A percentile compares a stretch with the other conserved stretches of the same genome.
Evolutionary conservation across 805 yeast genomes (phyloP).

Genomic region (Lipomyces yamanashiensis): DNA sequence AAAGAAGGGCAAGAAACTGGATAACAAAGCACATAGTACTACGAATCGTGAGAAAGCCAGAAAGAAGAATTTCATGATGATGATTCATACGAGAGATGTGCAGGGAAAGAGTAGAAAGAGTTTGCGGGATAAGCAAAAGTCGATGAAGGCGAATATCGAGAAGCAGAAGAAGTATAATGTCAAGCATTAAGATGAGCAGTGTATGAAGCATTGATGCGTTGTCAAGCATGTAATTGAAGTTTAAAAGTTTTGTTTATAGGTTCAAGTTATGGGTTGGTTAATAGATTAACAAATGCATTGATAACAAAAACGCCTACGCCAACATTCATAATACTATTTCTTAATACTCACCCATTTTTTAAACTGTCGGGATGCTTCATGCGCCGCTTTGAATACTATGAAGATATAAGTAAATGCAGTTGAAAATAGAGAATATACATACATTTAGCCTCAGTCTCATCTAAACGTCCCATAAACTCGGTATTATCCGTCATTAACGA

Average conservation of each 20-base stretch:
- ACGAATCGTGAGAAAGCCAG: conserved; percentile 96
- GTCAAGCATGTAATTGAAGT: too few relatives aligned
- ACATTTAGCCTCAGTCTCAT: conserved; percentile 69
- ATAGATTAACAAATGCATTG: background rate
- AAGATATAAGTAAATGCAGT: background rate
- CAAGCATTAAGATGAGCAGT: conserved; percentile 8
- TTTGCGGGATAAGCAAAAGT: conserved; percentile 86
- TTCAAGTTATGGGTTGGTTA: too few relatives aligned
- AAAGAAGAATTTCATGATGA: conserved; percentile 98
- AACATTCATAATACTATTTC: conserved; percentile 8
- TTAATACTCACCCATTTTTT: conserved; percentile 32
- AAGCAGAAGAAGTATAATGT: conserved; percentile 74
- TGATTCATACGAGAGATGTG: conserved; percentile 92
- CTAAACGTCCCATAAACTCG: conserved; percentile 67
- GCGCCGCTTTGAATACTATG: conserved; percentile 30
- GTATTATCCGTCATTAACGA: conserved; percentile 51
- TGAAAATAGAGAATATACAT: conserved; percentile 11
- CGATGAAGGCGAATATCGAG: conserved; percentile 80
- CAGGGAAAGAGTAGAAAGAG: conserved; percentile 93
- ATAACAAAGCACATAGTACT: conserved; percentile 77
- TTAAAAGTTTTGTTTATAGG: too few relatives aligned
- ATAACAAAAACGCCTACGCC: background rate
- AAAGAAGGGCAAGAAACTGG: conserved; percentile 72
- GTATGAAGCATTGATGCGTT: too few relatives aligned
- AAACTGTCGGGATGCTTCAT: conserved; percentile 31